Base-by-base conservation (phyloP, 495 filamentous ascomycete species). In the Aspergillus campestris region DNA sequence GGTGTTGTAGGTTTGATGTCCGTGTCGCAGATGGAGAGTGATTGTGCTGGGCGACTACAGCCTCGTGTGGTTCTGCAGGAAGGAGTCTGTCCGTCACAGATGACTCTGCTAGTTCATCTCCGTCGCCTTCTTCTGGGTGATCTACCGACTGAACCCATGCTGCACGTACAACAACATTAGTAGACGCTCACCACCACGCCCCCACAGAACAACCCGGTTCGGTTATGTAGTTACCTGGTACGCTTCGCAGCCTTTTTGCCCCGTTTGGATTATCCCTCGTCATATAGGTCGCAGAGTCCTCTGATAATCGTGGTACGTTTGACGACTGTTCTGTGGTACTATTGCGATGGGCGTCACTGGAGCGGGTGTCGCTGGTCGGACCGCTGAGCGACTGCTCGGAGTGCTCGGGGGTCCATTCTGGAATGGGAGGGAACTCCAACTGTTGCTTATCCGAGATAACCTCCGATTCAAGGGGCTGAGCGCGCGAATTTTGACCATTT, bases 41-140 rank as follows among this genome's bases (percentile, higher is more conserved):
- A 47, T 84, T 79, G 60, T 82, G 81, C 14, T 83, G 80, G 12
- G 83, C 71, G 11, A 76, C 65, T 15, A 75, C 55, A 11, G 78
- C 69, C 33, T 66, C 73, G 30, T 67, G 59, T 7, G 79, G 80
- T 35, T 69, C 55, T 8, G 64, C 50, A 37, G 70, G 69, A 3
- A 76, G 54, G 31, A 72, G 52, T 6, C 52, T 61, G 27, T 62
- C 58, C 14, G 58, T 62, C 44, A 47, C 59, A 24, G 55, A 45
- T 30, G 56, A 60, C 44, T 65, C 59, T 30, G 56, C 47, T 24
- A 24, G 18, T 24, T 24, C 18, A 2, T 24, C 18, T 2, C 18
- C 18, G 1, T 24, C 18, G 24, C 51, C 65, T 11, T 64, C 59
- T 15, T 60, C 59, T 13, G 42, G 40, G 35, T 49, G 31, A 13